A percentile compares a stretch with the other conserved stretches of the same genome.
Conservation (phyloP, 768 basidiomycete species). For the Xerocomellus chrysenteron region DNA sequence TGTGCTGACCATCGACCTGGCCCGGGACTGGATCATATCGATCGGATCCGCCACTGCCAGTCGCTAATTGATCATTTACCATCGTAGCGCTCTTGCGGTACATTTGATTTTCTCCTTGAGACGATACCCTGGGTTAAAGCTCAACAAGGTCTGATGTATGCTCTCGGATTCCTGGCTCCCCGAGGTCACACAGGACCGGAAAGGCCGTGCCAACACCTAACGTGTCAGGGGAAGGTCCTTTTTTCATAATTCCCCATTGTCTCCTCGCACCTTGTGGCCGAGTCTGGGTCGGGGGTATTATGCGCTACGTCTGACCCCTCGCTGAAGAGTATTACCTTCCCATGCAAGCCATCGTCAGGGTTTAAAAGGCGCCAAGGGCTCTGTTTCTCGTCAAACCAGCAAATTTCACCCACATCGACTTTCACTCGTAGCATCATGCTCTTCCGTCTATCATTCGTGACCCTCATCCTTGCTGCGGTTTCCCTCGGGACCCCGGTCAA, state of each 20-base stretch:
- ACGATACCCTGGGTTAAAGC: background rate
- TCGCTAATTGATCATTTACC: too few species aligned
- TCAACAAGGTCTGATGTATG: background rate
- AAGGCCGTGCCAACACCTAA: background rate
- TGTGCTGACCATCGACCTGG: background rate
- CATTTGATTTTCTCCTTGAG: background rate
- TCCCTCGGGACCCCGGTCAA: slow-evolving; percentile 11
- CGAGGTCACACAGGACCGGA: background rate
- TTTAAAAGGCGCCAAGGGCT: background rate
- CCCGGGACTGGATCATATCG: background rate
- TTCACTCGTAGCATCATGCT: slow-evolving; percentile 3
- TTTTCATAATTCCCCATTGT: background rate
- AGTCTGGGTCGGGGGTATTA: background rate
- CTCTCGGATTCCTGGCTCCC: background rate
- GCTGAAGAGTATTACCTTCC: background rate
- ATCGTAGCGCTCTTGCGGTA: background rate
- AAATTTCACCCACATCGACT: background rate
- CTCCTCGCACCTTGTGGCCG: background rate
- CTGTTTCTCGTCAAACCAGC: background rate
- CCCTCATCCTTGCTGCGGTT: slow-evolving; percentile 8
- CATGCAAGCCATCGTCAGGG: background rate
- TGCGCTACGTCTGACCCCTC: background rate
- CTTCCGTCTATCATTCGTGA: slow-evolving; percentile 10
- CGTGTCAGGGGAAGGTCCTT: background rate
- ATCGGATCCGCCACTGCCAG: background rate